phyloP scores from a whole-genome alignment of 2,329 filamentous ascomycete species.

The Trichothecium roseum region DNA sequence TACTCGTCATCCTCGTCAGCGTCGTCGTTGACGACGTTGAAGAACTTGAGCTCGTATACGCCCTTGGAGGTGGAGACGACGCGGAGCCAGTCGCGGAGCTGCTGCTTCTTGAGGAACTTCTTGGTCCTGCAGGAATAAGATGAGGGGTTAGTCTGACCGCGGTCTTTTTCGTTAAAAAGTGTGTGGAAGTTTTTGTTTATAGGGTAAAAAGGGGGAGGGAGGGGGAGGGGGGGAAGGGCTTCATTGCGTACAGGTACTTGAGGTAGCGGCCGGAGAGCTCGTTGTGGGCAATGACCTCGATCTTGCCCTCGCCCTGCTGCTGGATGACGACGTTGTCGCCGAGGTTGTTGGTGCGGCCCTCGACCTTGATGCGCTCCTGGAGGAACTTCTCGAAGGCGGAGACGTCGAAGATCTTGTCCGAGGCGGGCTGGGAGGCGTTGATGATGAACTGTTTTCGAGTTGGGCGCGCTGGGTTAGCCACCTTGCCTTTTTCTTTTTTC shows the following conservation, averaged over 20 bases:
- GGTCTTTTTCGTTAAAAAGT: too few relatives aligned
- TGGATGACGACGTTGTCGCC: constrained; percentile 86
- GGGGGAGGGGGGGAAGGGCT: background rate
- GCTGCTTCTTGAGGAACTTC: constrained; percentile 99
- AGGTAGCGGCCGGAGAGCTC: constrained; percentile 98
- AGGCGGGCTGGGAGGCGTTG: constrained; percentile 96
- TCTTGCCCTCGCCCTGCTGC: constrained; percentile 90
- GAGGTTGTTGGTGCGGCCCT: constrained; percentile 95
- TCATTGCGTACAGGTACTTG: constrained; percentile 98
- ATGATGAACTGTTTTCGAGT: constrained; percentile 86
- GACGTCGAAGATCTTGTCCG: constrained; percentile 99
- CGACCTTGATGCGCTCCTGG: constrained; percentile 99
- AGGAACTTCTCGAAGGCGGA: constrained; percentile 99
- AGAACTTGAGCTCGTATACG: constrained; percentile 99
- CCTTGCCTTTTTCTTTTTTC: too few relatives aligned
- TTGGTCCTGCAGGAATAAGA: constrained; percentile 59
- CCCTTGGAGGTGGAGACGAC: constrained; percentile 97
- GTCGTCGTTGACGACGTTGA: constrained; percentile 99
- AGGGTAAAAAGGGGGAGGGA: background rate
- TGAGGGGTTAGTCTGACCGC: too few relatives aligned
- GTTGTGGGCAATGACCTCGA: constrained; percentile 95
- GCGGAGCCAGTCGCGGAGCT: constrained; percentile 99
- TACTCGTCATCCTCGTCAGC: constrained; percentile 98
- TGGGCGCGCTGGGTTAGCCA: constrained; percentile 7
- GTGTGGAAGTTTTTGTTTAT: too few relatives aligned